Base-by-base conservation (phyloP, 1,139 yeast species). In the Candida buenavistaensis region DNA sequence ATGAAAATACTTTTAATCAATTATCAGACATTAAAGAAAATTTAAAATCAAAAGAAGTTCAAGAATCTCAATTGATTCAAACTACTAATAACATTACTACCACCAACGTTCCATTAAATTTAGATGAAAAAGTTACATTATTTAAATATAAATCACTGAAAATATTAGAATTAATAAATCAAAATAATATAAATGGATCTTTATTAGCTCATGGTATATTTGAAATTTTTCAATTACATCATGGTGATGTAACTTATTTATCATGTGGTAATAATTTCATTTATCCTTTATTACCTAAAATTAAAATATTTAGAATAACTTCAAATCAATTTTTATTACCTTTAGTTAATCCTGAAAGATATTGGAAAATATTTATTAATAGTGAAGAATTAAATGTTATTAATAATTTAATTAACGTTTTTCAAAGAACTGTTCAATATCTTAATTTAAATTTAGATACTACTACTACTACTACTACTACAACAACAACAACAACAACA, bases 321-420 rank as follows among this genome's bases (percentile, higher is more conserved):
- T 49, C 53, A 31, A 69, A 72, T 43, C 80, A 78, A 41, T 82
- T 80, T 47, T 66, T 83, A 2, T 51, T 84, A 21, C 86, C 89
- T 1, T 65, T 83, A 44, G 77, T 78, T 7, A 81, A 81, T 44
- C 90, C 90, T 0, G 82, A 80, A 39, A 61, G 89, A 45, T 83
- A 79, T 54, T 83, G 90, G 90, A 72, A 78, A 39, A 71, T 83
- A 2, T 68, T 68, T 22, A 52, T 82, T 4, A 65, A 64, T 32
- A 54, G 75, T 0, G 61, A 55, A 3, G 70, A 71, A 35, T 41
- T 44, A 0, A 40, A 49, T 5, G 57, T 58, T 1, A 50, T 77
- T 9, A 48, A 50, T 10, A 45, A 48, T 6, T 55, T 78, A 39
- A 79, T 70, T 43, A 35, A 31, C 1, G 57, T 68, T 1, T 59